phyloP scores from a whole-genome alignment of 1,284 basidiomycete species.

The Trichosporon sp. region DNA sequence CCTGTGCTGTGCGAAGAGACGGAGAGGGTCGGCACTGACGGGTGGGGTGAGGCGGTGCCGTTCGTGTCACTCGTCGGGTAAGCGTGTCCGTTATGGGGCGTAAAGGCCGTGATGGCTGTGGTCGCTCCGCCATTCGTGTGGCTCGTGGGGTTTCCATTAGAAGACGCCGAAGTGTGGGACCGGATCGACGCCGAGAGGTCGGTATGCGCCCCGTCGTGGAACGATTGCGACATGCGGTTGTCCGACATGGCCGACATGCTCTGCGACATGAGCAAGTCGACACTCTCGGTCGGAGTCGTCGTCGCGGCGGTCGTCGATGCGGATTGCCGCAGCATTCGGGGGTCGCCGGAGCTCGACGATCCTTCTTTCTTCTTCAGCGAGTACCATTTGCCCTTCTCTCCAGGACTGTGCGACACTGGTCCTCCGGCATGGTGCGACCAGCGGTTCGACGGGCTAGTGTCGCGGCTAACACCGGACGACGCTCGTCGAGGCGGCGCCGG shows the following conservation, averaged over 20 bases:
- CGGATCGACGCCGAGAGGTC: background rate
- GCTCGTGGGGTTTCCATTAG: background rate
- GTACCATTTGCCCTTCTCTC: slow-evolving; percentile 11
- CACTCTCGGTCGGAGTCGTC: background rate
- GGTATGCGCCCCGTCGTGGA: background rate
- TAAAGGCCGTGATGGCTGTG: no score
- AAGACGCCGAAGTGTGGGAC: background rate
- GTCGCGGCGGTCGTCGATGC: slow-evolving; percentile 11
- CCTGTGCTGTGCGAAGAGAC: background rate
- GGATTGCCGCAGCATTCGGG: slow-evolving; percentile 4
- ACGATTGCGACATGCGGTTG: background rate
- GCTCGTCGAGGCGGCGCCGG: background rate
- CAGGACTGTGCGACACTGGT: background rate
- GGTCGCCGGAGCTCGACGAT: background rate
- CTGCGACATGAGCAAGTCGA: background rate
- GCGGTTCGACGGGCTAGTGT: background rate
- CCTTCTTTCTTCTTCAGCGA: slow-evolving; percentile 11
- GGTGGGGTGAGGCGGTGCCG: background rate
- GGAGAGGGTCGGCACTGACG: background rate
- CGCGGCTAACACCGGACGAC: background rate
- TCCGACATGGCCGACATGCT: background rate
- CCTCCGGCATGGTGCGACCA: background rate
- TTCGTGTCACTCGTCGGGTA: background rate
- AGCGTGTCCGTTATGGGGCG: background rate
- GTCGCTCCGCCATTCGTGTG: background rate